Evolutionary conservation across 345 rosid genomes (phyloP), one percentile per base, ranked within the genome.

Genomic region (Citrus sinensis): DNA sequence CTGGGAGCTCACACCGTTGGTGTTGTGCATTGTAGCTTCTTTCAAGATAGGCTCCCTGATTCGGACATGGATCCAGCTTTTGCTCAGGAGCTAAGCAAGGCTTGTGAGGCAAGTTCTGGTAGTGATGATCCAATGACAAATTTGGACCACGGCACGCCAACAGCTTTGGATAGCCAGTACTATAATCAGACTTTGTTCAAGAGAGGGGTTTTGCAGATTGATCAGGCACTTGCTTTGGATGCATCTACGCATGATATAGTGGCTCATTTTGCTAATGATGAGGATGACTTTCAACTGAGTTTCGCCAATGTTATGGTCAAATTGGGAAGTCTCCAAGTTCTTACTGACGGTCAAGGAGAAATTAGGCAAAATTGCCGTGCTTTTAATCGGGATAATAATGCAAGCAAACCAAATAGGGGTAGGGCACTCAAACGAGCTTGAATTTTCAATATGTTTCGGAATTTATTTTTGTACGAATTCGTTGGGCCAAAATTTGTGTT

Each of bases 1-100:
- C 78, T 92, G 46, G 96, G 96, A 34, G 96, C 87, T 20, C 97
- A 94, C 74, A 85, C 95, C 0, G 92, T 92, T 24, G 97, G 94
- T n/a, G 77, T 83, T 37, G 85, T 84, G 2, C 96, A 88, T 49
- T 94, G 97, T 54, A 80, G 86, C 67, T 85, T 89, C 80, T 86
- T 92, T 67, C 63, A 32, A 2, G 93, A 88, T 65, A 79, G 97
- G 46, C 81, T 90, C 14, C 87, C 91, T 20, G 91, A 86, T 68
- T 88, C 90, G 2, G 56, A 87, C 0, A 90, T 89, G 94, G 92
- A 90, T 73, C 80, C 83, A 20, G 9, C 71, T 22, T 78, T 70
- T 86, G 49, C 87, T 73, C 3, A 68, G 73, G 13, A 76, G 69
- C 85, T 94, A 24, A 82, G 71, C 6, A 85, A 13, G 42, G 78